phyloP scores from a whole-genome alignment of 1,284 basidiomycete genomes.

The Ustilago trichophora region DNA sequence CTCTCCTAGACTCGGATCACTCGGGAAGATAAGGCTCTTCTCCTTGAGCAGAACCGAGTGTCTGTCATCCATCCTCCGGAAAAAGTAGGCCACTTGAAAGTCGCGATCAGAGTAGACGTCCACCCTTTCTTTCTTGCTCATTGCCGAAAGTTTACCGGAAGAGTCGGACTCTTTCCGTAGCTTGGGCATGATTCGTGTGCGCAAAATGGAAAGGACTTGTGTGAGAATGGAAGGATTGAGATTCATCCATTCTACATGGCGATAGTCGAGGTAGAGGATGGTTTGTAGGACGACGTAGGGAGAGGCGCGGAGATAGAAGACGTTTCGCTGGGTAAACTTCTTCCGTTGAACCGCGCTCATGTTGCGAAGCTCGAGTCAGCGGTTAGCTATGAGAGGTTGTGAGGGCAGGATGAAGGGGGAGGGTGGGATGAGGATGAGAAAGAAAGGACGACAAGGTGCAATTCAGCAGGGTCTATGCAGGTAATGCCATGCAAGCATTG shows the following conservation, averaged over 20 bases:
- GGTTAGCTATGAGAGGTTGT: neutral
- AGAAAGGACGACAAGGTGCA: neutral
- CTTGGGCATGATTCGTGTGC: conserved; percentile 64
- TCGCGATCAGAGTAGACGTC: conserved; percentile 64
- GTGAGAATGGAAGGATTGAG: conserved; percentile 45
- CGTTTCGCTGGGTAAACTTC: conserved; percentile 61
- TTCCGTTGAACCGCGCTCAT: conserved; percentile 26
- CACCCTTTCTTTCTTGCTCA: conserved; percentile 63
- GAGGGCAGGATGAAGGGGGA: neutral
- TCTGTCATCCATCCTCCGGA: conserved; percentile 61
- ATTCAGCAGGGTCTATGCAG: too few relatives aligned
- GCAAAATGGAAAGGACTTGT: conserved; percentile 59
- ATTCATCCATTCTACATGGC: conserved; percentile 68
- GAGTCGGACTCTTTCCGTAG: conserved; percentile 57
- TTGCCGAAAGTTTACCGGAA: conserved; percentile 58
- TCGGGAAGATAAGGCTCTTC: conserved; percentile 37
- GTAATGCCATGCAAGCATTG: neutral
- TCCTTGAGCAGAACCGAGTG: conserved; percentile 66
- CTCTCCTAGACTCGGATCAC: conserved; percentile 23
- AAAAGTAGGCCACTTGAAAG: conserved; percentile 67
- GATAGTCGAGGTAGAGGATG: conserved; percentile 67
- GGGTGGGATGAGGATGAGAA: neutral
- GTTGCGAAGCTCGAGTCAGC: too few relatives aligned
- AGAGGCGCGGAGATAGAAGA: conserved; percentile 67
- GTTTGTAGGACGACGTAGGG: conserved; percentile 65